Percentiles rank a stretch among this genome's conserved stretches.
phyloP scores from a whole-genome alignment of 2,329 filamentous ascomycete species.

The Xylaria sp. region DNA sequence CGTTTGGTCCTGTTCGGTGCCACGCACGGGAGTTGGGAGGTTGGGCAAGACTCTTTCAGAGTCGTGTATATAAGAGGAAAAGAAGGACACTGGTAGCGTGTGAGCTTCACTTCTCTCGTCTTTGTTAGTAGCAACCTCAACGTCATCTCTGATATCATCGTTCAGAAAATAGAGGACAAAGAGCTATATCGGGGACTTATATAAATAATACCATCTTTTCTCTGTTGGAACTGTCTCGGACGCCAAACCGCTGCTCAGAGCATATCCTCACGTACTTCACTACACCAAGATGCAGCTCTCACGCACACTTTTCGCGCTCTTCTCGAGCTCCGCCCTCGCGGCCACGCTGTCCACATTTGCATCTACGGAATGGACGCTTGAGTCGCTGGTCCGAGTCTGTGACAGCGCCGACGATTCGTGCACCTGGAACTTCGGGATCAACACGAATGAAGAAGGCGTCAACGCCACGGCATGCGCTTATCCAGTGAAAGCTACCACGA shows the following conservation, averaged over 20 bases:
- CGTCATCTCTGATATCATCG: slow-evolving; percentile 16
- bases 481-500: slow-evolving; percentile 47
- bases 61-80: slow-evolving; percentile 26
- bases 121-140: slow-evolving; percentile 24
- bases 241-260: neutral
- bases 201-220: slow-evolving; percentile 13
- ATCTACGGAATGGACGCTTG: slow-evolving; percentile 55
- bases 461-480: slow-evolving; percentile 54
- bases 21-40: neutral
- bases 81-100: neutral
- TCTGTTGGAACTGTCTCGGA: neutral
- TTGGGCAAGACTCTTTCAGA: neutral
- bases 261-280: neutral
- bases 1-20: slow-evolving; percentile 16
- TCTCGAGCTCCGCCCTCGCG: slow-evolving; percentile 41
- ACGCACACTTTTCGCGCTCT: slow-evolving; percentile 42
- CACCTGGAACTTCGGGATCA: slow-evolving; percentile 56
- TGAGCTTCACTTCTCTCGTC: neutral
- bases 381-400: slow-evolving; percentile 54
- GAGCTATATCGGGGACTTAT: neutral
- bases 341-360: slow-evolving; percentile 43
- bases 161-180: neutral
- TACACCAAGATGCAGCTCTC: slow-evolving; percentile 50
- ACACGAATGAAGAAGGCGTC: slow-evolving; percentile 49
- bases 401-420: slow-evolving; percentile 52